phyloP scores from a whole-genome alignment of 1,284 basidiomycete species.

The Gymnopus androsaceus region DNA sequence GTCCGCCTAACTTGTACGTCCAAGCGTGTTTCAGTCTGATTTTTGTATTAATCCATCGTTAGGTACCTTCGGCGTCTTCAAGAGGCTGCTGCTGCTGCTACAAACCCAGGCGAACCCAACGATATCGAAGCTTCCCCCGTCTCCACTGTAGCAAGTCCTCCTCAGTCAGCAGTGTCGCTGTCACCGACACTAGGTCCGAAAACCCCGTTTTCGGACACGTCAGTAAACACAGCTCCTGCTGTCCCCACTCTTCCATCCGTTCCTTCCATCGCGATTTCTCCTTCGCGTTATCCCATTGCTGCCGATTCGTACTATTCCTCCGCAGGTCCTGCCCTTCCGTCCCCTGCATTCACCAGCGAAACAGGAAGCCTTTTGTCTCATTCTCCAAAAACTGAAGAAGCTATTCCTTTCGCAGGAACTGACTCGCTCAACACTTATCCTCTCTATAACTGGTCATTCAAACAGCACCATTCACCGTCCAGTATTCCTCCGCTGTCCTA shows the following conservation, averaged over 20 bases:
- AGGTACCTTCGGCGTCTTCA: slow-evolving; percentile 79
- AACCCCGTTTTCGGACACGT: slow-evolving; percentile 53
- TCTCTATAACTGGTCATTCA: slow-evolving; percentile 70
- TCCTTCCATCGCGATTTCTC: slow-evolving; percentile 50
- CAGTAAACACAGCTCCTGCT: slow-evolving; percentile 45
- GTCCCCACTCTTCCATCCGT: slow-evolving; percentile 40
- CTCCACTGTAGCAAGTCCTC: too few relatives aligned
- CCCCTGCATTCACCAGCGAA: slow-evolving; percentile 19
- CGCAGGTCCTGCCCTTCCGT: slow-evolving; percentile 35
- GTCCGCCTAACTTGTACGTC: slow-evolving; percentile 83
- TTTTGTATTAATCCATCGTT: slow-evolving; percentile 10
- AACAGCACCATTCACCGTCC: slow-evolving; percentile 60
- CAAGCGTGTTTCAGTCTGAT: slow-evolving; percentile 10
- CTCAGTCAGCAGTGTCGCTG: slow-evolving; percentile 48
- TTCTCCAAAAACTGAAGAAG: slow-evolving; percentile 43
- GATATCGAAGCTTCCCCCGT: slow-evolving; percentile 51
- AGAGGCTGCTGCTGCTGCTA: slow-evolving; percentile 69
- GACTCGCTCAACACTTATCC: slow-evolving; percentile 66
- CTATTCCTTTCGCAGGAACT: slow-evolving; percentile 37
- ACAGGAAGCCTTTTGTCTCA: too few relatives aligned
- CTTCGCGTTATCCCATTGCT: slow-evolving; percentile 70
- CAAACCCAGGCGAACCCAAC: slow-evolving; percentile 37
- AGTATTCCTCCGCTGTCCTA: slow-evolving; percentile 68
- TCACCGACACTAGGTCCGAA: slow-evolving; percentile 48
- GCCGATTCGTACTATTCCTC: slow-evolving; percentile 62